Conservation (phyloP, 371 early-diverging fungal species). For the Mucor indicus region DNA sequence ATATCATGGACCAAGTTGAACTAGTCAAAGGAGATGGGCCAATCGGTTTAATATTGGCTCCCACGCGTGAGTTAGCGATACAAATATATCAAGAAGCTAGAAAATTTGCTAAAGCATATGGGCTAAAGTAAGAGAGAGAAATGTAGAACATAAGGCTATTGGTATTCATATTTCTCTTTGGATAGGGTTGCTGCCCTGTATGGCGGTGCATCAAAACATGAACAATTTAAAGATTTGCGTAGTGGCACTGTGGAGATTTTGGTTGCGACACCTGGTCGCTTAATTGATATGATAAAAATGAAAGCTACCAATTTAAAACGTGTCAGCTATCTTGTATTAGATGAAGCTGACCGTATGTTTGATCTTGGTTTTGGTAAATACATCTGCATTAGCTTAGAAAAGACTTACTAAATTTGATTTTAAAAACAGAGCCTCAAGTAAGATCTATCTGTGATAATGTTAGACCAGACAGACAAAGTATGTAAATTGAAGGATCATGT, state of each 20-base stretch:
- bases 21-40: conserved; percentile 69
- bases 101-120: conserved; percentile 75
- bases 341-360: conserved; percentile 95
- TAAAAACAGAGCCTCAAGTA: conserved; percentile 82
- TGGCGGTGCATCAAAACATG: conserved; percentile 89
- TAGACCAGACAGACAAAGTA: conserved; percentile 74
- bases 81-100: conserved; percentile 86
- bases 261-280: conserved; percentile 93
- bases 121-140: conserved; percentile 49
- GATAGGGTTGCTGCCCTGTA: conserved; percentile 73
- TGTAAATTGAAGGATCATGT: conserved; percentile 7
- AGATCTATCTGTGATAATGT: conserved; percentile 92
- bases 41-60: conserved; percentile 72
- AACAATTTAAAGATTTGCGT: conserved; percentile 86
- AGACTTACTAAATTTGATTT: background rate
- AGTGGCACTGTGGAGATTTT: conserved; percentile 83
- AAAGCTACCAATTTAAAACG: conserved; percentile 85
- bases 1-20: conserved; percentile 82
- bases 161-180: too few species aligned
- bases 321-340: conserved; percentile 91
- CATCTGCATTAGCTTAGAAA: background rate
- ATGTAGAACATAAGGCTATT: too few species aligned
- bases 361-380: conserved; percentile 92
- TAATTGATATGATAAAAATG: conserved; percentile 94
- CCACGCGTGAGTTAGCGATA: conserved; percentile 89